Base-by-base conservation (phyloP, 768 basidiomycete genomes). In the Phanerochaete carnosa region DNA sequence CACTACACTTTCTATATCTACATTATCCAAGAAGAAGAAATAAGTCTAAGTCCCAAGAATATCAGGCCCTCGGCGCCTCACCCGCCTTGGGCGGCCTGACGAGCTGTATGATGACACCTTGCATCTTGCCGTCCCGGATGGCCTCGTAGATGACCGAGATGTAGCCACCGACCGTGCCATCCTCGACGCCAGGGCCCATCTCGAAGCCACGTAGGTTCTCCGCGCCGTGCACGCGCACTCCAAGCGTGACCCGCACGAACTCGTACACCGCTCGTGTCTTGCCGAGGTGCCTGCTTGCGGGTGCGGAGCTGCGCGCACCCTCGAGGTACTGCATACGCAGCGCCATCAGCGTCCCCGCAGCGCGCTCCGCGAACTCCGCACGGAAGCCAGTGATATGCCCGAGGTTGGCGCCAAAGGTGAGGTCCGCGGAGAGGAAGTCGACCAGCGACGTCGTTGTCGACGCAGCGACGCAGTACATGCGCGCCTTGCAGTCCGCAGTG, bases 161-260 rank as follows among this genome's bases (percentile, higher is more conserved):
- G 64, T 86, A 83, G 68, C 87, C 81, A 2, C 93, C 93, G 49
- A 88, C 71, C 12, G 88, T 89, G 35, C 76, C 79, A 47, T 91
- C 87, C 52, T 87, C 86, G 11, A 84, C 79, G 12, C 85, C 87
- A 30, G 87, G 79, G 8, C 90, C 89, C 55, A 81, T 81, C 62
- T 75, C 81, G 64, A 84, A 88, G 7, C 75, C 73, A 43, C 77
- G 74, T 61, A 85, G 77, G 68, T 94, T 94, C 65, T 90, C 89
- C 8, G 80, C 77, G 19, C 92, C 92, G 63, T 92, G 85, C 89
- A 92, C 93, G 64, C 77, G 77, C 61, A 94, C 83, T 19, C 89
- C 90, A 26, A 94, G 75, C 9, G 79, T 81, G 23, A 82, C 60
- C 37, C 93, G 80, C 4, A 95, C 83, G 62, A 86, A 95, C 70